A percentile compares a stretch with the other conserved stretches of the same genome.
phyloP scores from a whole-genome alignment of 2,329 filamentous ascomycete species.

The Daldinia eschscholtzii region DNA sequence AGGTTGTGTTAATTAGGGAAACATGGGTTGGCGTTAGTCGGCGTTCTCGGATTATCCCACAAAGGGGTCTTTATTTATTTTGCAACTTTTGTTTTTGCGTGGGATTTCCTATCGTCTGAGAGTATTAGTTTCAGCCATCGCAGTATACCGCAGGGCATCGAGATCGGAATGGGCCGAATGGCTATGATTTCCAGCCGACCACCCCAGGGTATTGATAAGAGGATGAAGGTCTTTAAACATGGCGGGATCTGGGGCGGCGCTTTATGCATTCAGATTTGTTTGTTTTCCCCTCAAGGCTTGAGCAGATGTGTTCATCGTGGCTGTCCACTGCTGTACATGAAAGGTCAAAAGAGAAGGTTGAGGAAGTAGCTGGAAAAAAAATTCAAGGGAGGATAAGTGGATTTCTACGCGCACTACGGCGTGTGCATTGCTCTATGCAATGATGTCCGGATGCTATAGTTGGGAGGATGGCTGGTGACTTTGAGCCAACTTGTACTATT shows the following conservation, averaged over 20 bases:
- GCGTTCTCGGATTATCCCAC: slow-evolving; percentile 33
- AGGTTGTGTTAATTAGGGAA: slow-evolving; percentile 37
- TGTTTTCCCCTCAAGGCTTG: slow-evolving; percentile 2
- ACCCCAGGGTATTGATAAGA: background rate
- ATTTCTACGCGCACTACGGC: slow-evolving; percentile 29
- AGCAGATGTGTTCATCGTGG: background rate
- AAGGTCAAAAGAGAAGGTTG: background rate
- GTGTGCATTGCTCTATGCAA: slow-evolving; percentile 8
- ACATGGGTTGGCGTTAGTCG: slow-evolving; percentile 40
- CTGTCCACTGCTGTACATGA: background rate
- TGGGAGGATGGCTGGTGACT: slow-evolving; percentile 21
- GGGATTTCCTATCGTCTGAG: background rate
- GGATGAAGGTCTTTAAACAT: slow-evolving; percentile 2
- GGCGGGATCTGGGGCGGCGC: slow-evolving; percentile 10
- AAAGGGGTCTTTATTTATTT: slow-evolving; percentile 6
- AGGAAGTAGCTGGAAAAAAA: slow-evolving; percentile 15
- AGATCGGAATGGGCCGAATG: slow-evolving; percentile 14
- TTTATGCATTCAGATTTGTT: slow-evolving; percentile 15
- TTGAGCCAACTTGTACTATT: slow-evolving; percentile 34
- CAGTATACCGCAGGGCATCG: slow-evolving; percentile 1
- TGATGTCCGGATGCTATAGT: slow-evolving; percentile 16
- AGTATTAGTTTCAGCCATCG: slow-evolving; percentile 10
- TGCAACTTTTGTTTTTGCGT: slow-evolving; percentile 12
- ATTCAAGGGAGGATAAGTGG: background rate
- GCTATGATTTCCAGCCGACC: background rate